Percentiles rank a stretch among this genome's conserved stretches.
phyloP scores from a whole-genome alignment of 305 asterid species.

The Rubia tinctorum region DNA sequence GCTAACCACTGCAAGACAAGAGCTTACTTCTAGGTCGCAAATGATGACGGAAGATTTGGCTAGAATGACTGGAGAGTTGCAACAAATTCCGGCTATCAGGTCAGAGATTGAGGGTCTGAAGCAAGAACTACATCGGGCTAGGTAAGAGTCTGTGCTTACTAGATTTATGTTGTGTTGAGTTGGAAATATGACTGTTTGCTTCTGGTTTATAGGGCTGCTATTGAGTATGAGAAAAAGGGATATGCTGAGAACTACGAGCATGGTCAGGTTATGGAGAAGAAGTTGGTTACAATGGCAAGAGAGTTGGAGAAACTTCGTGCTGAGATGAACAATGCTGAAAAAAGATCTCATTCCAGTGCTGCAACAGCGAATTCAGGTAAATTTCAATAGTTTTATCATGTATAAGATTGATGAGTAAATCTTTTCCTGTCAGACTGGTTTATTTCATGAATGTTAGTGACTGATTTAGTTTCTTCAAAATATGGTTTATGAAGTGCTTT shows the following conservation, averaged over 20 bases:
- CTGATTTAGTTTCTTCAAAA: not conserved
- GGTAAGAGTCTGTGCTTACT: conserved; percentile 33
- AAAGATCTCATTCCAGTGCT: conserved; percentile 64
- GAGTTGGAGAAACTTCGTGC: conserved; percentile 96
- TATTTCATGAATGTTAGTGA: not conserved
- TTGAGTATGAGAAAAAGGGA: conserved; percentile 87
- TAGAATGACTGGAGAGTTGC: conserved; percentile 72
- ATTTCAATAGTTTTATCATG: not conserved
- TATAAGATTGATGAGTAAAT: not conserved
- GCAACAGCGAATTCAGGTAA: conserved; percentile 68
- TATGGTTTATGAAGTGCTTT: conserved; percentile 1
- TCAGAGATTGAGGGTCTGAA: conserved; percentile 66
- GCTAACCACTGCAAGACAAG: conserved; percentile 72
- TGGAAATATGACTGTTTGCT: conserved; percentile 6
- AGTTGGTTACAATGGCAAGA: conserved; percentile 73
- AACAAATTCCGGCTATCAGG: conserved; percentile 74
- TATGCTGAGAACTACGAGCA: conserved; percentile 88
- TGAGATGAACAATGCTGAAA: conserved; percentile 88
- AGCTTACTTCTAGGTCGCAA: conserved; percentile 66
- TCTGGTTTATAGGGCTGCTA: conserved; percentile 61
- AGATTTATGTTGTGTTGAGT: not conserved
- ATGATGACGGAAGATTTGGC: conserved; percentile 86
- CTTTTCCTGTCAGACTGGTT: not conserved
- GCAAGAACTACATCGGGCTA: conserved; percentile 72
- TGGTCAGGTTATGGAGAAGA: conserved; percentile 87